Percentiles rank a stretch among this genome's conserved stretches.
phyloP scores from a whole-genome alignment of 2,329 filamentous ascomycete species.

The Pseudocercospora crystallina region DNA sequence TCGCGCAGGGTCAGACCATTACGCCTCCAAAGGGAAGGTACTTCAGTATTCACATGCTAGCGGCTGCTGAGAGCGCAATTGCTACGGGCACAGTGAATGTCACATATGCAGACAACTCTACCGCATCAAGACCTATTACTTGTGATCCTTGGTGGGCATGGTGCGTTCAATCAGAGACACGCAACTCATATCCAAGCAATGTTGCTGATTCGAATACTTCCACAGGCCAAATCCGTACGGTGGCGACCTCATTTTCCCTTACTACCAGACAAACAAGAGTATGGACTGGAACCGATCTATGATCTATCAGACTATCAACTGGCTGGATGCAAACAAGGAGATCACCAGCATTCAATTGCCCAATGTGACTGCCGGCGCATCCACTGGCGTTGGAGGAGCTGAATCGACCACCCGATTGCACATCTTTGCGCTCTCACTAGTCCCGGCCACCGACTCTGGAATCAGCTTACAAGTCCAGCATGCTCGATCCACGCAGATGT shows the following conservation, averaged over 20 bases:
- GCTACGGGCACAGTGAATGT: conserved; percentile 40
- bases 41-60: conserved; percentile 42
- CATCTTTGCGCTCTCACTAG: conserved; percentile 41
- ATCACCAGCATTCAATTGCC: conserved; percentile 38
- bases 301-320: conserved; percentile 43
- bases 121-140: conserved; percentile 34
- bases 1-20: conserved; percentile 39
- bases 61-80: conserved; percentile 41
- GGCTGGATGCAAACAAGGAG: conserved; percentile 42
- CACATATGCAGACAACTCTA: conserved; percentile 40
- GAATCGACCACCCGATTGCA: conserved; percentile 36
- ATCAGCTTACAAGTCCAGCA: conserved; percentile 38
- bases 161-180: background rate
- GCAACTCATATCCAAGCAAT: background rate
- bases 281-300: conserved; percentile 42
- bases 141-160: conserved; percentile 42
- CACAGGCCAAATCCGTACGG: conserved; percentile 41
- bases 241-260: conserved; percentile 42
- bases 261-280: conserved; percentile 37
- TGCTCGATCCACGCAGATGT: conserved; percentile 44
- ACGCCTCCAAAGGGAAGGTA: conserved; percentile 36
- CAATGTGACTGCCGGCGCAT: conserved; percentile 37
- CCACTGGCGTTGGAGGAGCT: conserved; percentile 34
- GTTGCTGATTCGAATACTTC: background rate
- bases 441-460: conserved; percentile 29